Evolutionary conservation across 805 yeast genomes (phyloP).

Genomic region (Candida vaughaniae): DNA sequence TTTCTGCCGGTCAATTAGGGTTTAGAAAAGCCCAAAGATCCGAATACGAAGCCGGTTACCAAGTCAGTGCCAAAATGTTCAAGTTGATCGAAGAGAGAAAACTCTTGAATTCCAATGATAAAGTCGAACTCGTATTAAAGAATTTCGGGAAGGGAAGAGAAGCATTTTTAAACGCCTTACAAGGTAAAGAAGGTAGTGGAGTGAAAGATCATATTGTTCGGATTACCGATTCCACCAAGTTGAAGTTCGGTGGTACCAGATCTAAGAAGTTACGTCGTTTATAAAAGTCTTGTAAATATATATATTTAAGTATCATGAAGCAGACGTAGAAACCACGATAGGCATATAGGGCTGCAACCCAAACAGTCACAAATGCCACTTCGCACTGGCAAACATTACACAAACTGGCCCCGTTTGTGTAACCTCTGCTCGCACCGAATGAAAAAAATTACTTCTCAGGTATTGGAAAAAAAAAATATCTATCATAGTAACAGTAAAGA

Average conservation of each 20-base stretch:
- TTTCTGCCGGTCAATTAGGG: constrained; percentile 84
- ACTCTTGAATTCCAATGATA: constrained; percentile 48
- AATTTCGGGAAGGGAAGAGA: constrained; percentile 89
- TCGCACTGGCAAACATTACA: background rate
- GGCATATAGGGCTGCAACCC: constrained; percentile 8
- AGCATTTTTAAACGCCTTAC: constrained; percentile 79
- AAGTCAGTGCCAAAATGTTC: constrained; percentile 73
- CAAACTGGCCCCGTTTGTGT: constrained; percentile 5
- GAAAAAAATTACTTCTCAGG: constrained; percentile 9
- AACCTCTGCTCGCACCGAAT: constrained; percentile 5
- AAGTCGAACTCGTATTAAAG: constrained; percentile 73
- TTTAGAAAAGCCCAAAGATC: constrained; percentile 88
- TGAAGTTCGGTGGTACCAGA: constrained; percentile 91
- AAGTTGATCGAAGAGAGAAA: constrained; percentile 64
- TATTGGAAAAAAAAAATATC: constrained; percentile 9
- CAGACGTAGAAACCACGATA: background rate
- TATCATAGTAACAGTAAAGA: constrained; percentile 14
- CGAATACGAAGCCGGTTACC: constrained; percentile 91
- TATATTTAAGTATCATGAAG: too few relatives aligned
- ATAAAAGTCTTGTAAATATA: constrained; percentile 23
- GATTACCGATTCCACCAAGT: constrained; percentile 73
- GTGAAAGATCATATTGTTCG: constrained; percentile 67
- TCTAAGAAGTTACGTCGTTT: constrained; percentile 80
- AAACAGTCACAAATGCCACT: constrained; percentile 4
- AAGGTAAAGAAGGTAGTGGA: constrained; percentile 81